Evolutionary conservation across 2,329 filamentous ascomycete genomes (phyloP).

Genomic region (Phyllosticta citribraziliensis): DNA sequence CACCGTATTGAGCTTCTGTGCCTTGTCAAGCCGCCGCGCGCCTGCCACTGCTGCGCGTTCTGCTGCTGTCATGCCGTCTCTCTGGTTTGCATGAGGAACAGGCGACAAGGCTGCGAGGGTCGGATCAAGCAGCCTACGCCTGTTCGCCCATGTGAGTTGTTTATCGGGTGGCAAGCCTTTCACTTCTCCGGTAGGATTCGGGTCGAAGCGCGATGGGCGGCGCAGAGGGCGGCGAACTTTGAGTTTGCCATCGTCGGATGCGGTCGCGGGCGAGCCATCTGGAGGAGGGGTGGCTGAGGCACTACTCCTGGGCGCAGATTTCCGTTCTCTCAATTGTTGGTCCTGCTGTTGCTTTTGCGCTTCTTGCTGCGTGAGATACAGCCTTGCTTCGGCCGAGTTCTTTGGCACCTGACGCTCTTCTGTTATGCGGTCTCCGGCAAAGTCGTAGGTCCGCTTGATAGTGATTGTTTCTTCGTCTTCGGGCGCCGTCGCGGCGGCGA

Average conservation of each 20-base stretch:
- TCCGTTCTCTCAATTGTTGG: neutral
- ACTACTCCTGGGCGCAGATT: neutral
- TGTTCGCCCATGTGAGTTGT: slow-evolving; percentile 31
- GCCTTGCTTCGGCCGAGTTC: slow-evolving; percentile 45
- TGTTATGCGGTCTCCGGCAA: slow-evolving; percentile 61
- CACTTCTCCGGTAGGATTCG: slow-evolving; percentile 39
- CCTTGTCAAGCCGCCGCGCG: slow-evolving; percentile 27
- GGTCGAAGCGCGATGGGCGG: slow-evolving; percentile 41
- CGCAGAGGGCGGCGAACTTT: slow-evolving; percentile 31
- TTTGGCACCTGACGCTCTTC: slow-evolving; percentile 60
- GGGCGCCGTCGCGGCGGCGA: slow-evolving; percentile 4
- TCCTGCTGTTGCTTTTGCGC: slow-evolving; percentile 8
- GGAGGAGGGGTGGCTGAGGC: neutral
- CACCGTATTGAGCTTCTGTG: slow-evolving; percentile 54
- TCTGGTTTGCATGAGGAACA: slow-evolving; percentile 15
- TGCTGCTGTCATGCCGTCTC: slow-evolving; percentile 21
- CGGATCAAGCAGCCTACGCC: slow-evolving; percentile 1
- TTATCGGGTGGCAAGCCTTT: slow-evolving; percentile 35
- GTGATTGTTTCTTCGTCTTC: slow-evolving; percentile 39
- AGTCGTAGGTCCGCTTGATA: slow-evolving; percentile 64
- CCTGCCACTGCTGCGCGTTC: slow-evolving; percentile 17
- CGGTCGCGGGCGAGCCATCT: slow-evolving; percentile 14
- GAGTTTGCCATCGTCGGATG: neutral
- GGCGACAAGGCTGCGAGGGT: neutral
- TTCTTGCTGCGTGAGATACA: slow-evolving; percentile 37